phyloP scores from a whole-genome alignment of 371 early-diverging fungal species.

The Rhizomucor pusillus region DNA sequence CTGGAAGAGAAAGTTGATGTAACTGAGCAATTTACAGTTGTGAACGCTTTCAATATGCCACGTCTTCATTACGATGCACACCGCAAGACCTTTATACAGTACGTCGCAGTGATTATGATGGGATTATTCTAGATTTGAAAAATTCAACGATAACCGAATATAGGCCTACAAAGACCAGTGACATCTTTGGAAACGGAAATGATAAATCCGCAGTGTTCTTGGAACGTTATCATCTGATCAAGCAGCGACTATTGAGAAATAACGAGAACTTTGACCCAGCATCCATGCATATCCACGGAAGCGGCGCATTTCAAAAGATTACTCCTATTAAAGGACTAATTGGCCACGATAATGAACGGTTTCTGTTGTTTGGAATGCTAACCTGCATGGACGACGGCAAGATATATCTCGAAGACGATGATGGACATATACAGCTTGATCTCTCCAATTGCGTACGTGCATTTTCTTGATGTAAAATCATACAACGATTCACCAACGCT shows the following conservation, averaged over 20 bases:
- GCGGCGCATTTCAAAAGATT: slow-evolving; percentile 52
- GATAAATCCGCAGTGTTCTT: slow-evolving; percentile 69
- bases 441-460: slow-evolving; percentile 41
- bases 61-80: slow-evolving; percentile 64
- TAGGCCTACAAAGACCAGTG: slow-evolving; percentile 21
- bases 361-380: slow-evolving; percentile 87
- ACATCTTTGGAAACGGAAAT: slow-evolving; percentile 58
- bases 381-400: slow-evolving; percentile 81
- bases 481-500: not conserved
- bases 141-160: not conserved
- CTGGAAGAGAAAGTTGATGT: slow-evolving; percentile 47
- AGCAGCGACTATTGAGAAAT: slow-evolving; percentile 80
- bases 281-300: slow-evolving; percentile 42
- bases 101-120: slow-evolving; percentile 1
- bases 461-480: not conserved
- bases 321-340: slow-evolving; percentile 81
- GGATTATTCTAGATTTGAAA: not conserved
- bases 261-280: slow-evolving; percentile 69
- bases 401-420: slow-evolving; percentile 82
- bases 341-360: slow-evolving; percentile 71
- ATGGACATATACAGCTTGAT: slow-evolving; percentile 71
- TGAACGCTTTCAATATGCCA: slow-evolving; percentile 75
- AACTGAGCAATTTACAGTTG: slow-evolving; percentile 64
- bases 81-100: slow-evolving; percentile 61
- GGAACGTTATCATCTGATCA: slow-evolving; percentile 73